Percentiles rank a stretch among this genome's conserved stretches.
phyloP scores from a whole-genome alignment of 805 yeast genomes.

The Hanseniaspora thailandica region DNA sequence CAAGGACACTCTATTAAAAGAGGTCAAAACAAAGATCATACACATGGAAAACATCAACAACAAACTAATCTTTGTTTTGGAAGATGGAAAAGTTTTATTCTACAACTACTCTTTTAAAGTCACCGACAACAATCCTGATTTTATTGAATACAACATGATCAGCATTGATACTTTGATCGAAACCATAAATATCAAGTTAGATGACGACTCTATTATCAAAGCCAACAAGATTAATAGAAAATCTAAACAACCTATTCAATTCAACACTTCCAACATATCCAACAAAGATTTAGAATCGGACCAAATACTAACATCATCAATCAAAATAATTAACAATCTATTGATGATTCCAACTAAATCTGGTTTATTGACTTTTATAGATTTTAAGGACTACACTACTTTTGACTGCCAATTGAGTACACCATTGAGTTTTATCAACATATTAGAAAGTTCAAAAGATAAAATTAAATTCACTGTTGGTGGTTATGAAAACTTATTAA shows the following conservation, averaged over 20 bases:
- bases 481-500: slow-evolving; percentile 56
- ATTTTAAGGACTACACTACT: not conserved
- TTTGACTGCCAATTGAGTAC: not conserved
- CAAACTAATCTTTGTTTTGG: not conserved
- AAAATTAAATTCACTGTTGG: slow-evolving; percentile 55
- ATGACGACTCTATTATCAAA: not conserved
- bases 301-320: not conserved
- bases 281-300: slow-evolving; percentile 1
- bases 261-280: slow-evolving; percentile 7
- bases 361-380: slow-evolving; percentile 1
- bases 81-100: slow-evolving; percentile 3
- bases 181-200: not conserved
- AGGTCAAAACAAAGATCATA: not conserved
- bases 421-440: slow-evolving; percentile 1
- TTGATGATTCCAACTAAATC: slow-evolving; percentile 4
- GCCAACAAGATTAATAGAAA: slow-evolving; percentile 9
- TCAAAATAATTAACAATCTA: not conserved
- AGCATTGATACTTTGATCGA: not conserved
- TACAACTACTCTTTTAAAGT: slow-evolving; percentile 2
- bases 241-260: slow-evolving; percentile 13
- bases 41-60: slow-evolving; percentile 8
- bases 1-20: not conserved
- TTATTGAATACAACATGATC: slow-evolving; percentile 9
- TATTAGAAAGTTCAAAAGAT: not conserved
- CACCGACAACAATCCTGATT: not conserved